Base-by-base conservation (phyloP, 2,329 filamentous ascomycete species). In the Apiospora saccharicola region DNA sequence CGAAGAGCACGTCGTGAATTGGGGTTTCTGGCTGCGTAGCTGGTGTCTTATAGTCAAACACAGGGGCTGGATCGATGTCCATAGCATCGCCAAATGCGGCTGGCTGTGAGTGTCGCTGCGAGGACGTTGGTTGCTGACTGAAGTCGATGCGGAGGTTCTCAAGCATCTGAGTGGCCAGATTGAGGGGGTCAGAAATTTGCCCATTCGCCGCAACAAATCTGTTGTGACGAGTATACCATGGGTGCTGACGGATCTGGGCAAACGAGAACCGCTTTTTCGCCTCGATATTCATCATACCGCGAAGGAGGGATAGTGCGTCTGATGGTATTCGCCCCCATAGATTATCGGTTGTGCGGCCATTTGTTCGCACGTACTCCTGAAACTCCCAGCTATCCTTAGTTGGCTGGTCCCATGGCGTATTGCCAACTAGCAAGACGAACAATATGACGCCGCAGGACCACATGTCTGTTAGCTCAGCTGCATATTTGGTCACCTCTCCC, bases 361-460 rank as follows among this genome's bases (percentile, higher is more conserved):
- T 91, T 1, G 91, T 94, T 72, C 90, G 89, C 53, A 93, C 86
- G 80, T 97, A 99, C 82, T 98, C 95, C 77, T 93, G 90, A 77
- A 93, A 99, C 83, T 99, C 96, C 86, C 94, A 97, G 80, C 94
- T 98, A 72, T 90, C 88, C 47, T 89, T 85, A 3, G 95, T 96
- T 0, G 96, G 96, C 80, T 96, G 94, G 79, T 98, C 96, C 96
- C 96, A 99, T 0, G 96, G 96, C 1, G 96, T 99, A 80, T 99
- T 99, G 13, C 96, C 96, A 1, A 97, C 95, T 4, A 99, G 86
- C 4, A 99, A 86, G 47, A 98, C 96, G 79, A 99, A 99, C 4
- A 99, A 86, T n/a, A 99, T 97, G 70, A 99, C 95, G 46, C 96
- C 96, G 78, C 95, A 98, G 22, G 95, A 98, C 97, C 97, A 99